Conservation (phyloP, 2,329 filamentous ascomycete species). For the Bipolaris gigantea region DNA sequence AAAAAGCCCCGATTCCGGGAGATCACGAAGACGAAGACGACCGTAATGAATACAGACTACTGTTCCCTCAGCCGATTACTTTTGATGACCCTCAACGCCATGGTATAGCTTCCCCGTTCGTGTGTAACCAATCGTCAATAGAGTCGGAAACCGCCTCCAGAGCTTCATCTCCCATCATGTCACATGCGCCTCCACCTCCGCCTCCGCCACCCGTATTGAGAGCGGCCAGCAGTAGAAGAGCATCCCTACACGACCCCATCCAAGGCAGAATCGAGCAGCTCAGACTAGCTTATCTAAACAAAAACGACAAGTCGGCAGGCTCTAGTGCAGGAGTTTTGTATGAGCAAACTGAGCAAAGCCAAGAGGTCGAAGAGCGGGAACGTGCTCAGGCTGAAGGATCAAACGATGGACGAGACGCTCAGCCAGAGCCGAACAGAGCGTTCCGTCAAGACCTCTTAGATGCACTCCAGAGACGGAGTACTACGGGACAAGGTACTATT, state of each 20-base stretch:
- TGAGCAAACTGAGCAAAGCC: conserved; percentile 14
- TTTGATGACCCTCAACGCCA: not conserved
- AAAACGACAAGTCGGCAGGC: not conserved
- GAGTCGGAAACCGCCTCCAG: not conserved
- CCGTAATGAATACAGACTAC: not conserved
- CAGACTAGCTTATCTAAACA: conserved; percentile 1
- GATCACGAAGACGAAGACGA: not conserved
- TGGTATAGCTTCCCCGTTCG: not conserved
- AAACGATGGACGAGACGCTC: not conserved
- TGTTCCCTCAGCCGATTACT: not conserved
- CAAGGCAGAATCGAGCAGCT: conserved; percentile 1
- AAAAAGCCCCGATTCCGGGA: too few species aligned
- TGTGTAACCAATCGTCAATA: not conserved
- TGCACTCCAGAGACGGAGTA: not conserved
- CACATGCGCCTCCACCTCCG: not conserved
- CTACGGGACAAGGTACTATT: not conserved
- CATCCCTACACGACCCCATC: conserved; percentile 1
- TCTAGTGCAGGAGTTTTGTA: conserved; percentile 4
- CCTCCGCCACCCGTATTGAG: not conserved
- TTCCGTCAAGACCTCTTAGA: not conserved
- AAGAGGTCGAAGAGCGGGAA: conserved; percentile 14
- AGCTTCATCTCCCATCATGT: not conserved
- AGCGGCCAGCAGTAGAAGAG: not conserved
- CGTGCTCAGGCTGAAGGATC: conserved; percentile 9
- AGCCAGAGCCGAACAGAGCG: conserved; percentile 1